phyloP scores from a whole-genome alignment of 2,329 filamentous ascomycete species.

The Nakataea oryzae region DNA sequence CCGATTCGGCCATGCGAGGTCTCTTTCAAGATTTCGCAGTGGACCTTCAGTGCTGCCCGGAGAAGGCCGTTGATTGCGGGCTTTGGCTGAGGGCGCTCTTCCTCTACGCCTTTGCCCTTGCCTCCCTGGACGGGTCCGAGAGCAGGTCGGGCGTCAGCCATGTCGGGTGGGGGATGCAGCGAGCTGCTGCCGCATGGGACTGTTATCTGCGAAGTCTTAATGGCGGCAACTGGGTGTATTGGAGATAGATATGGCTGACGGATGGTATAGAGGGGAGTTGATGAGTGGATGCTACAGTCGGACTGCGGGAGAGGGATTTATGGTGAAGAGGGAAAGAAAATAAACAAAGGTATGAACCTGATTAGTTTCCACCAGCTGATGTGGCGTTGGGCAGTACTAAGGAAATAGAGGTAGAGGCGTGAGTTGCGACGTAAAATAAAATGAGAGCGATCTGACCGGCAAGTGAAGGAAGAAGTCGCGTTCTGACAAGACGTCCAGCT shows the following conservation, averaged over 20 bases:
- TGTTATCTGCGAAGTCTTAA: not conserved
- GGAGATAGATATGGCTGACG: not conserved
- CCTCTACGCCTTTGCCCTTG: not conserved
- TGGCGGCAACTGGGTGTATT: not conserved
- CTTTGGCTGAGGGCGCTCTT: not conserved
- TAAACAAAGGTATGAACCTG: not conserved
- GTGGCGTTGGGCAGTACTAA: not conserved
- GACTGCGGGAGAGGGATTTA: not conserved
- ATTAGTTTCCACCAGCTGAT: not conserved
- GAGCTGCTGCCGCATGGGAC: not conserved
- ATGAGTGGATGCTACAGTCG: not conserved
- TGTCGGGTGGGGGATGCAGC: not conserved
- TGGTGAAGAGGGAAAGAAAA: not conserved
- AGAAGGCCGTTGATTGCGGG: not conserved
- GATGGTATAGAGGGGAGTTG: not conserved
- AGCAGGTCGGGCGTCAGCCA: not conserved
- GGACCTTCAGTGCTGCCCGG: not conserved
- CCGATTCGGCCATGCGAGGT: not conserved
- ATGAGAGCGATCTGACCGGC: not conserved
- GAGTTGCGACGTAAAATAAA: not conserved
- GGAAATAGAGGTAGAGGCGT: not conserved
- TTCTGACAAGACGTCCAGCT: not conserved
- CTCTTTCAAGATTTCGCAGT: not conserved
- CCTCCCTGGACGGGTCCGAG: not conserved
- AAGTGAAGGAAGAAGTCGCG: not conserved